Evolutionary conservation across 805 yeast genomes (phyloP), one percentile per base, ranked within the genome.

Genomic region (Wickerhamiella parazyma): DNA sequence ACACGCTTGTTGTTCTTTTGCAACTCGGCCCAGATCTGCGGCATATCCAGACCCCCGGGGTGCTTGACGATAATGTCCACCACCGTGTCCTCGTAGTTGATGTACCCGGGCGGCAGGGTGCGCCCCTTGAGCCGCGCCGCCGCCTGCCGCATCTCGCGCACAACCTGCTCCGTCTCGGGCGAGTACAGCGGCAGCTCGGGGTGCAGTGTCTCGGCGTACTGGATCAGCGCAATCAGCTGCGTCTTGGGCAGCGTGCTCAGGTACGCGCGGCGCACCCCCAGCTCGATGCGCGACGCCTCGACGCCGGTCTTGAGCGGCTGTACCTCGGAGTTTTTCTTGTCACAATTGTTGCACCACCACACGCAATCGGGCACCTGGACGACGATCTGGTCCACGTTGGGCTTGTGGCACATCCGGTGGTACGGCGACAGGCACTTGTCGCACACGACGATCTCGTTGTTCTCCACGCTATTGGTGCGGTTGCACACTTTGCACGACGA

Each of bases 351-450:
- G 49, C 69, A 64, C 48, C 57, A 64, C 67, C 67, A 64, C 47
- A 60, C 59, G 4, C 64, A 63, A 38, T 64, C 68, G 1, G 63
- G 62, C 12, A 64, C 62, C 20, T 63, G 66, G 12, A 64, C 62
- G 21, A 58, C 62, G 10, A 62, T 53, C 6, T 64, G 50, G 38
- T 64, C 69, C 16, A 65, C 61, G 9, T 57, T 60, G 11, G 69
- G 69, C 19, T 52, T 53, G 49, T 64, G 68, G 46, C 69, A 64
- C 21, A 62, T 52, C 44, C 64, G 65, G 36, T 64, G 68, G 47
- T 60, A 64, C 1, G 67, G 65, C 14, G 61, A 57, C 26, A 55
- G 52, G 55, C 70, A 69, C 41, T 62, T 63, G 46, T 60, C 62
- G 49, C 68, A 64, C 41, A 63, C 62, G 10, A 64, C 66, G 20